Evolutionary conservation across 2,329 filamentous ascomycete genomes (phyloP).

Genomic region (Epichloe amarillans): DNA sequence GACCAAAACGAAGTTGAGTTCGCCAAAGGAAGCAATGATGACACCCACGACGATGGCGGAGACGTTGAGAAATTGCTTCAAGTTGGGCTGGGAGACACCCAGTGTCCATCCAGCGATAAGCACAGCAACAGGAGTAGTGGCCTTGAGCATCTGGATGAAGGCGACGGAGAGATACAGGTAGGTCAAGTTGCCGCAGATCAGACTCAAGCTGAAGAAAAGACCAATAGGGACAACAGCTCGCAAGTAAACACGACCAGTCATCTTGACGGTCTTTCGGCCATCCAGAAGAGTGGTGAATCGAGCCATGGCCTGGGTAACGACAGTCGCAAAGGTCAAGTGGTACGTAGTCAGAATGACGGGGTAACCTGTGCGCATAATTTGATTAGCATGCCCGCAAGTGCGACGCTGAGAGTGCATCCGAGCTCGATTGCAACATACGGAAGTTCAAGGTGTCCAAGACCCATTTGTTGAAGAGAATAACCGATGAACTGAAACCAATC

Average conservation of each 20-base stretch:
- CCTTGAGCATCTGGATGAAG: conserved; percentile 99
- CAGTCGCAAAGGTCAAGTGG: conserved; percentile 82
- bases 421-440: conserved; percentile 24
- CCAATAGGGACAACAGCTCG: conserved; percentile 91
- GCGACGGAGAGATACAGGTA: conserved; percentile 92
- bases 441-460: conserved; percentile 79
- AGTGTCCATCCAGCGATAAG: conserved; percentile 81
- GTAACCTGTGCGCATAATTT: conserved; percentile 34
- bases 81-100: conserved; percentile 69
- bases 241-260: conserved; percentile 88
- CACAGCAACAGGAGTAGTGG: conserved; percentile 88
- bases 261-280: conserved; percentile 89
- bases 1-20: conserved; percentile 80
- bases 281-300: conserved; percentile 83
- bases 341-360: conserved; percentile 86
- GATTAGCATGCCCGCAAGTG: not conserved
- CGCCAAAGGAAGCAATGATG: conserved; percentile 83
- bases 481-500: conserved; percentile 84
- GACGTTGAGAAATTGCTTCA: conserved; percentile 84
- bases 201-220: conserved; percentile 85
- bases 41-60: conserved; percentile 91
- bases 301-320: conserved; percentile 89
- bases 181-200: conserved; percentile 93
- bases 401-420: not conserved
- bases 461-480: conserved; percentile 99